Evolutionary conservation across 495 filamentous ascomycete species (phyloP), one percentile per base, ranked within the genome.

Genomic region (Chlorociboria aeruginascens): DNA sequence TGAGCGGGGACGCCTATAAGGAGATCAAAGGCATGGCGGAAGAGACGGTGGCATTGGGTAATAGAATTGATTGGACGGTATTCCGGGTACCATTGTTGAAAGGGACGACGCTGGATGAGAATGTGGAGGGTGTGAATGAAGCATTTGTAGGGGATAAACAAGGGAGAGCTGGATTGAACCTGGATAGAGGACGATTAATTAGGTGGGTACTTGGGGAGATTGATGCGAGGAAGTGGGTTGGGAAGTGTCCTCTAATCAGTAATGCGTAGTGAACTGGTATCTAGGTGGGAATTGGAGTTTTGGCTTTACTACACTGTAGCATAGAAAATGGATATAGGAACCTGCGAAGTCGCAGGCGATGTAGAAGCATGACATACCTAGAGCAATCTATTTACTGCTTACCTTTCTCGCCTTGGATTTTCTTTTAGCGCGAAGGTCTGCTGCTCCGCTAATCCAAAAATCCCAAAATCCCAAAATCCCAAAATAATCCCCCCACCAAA

Each of bases 21-120:
- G 53, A 55, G 36, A 43, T 51, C 4, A 32, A 8, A 6, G 49
- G 53, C 20, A 52, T 55, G 28, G 48, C 53, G 6, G 16, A 55
- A 14, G 53, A 51, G 37, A 55, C 53, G 1, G 53, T 52, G 1
- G 42, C 44, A 2, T 17, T 55, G 7, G 53, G 45, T 7, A 40
- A 55, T 14, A 48, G 49, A 12, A 49, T 55, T 14, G 33, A 43
- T 4, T 55, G 53, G 53, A 55, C 53, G n/a, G 45, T 55, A 6
- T 55, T 55, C 33, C 20, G 53, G 35, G 53, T 55, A 1, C 48
- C 48, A 8, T 11, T 48, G 10, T 28, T 55, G 12, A 8, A 16
- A 3, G 53, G 53, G 13, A 55, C 33, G 11, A 25, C 31, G 31
- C 28, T 55, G 17, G 45, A 43, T 28, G 45, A 40, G 33, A 55